phyloP scores from a whole-genome alignment of 2,329 filamentous ascomycete genomes.

The Malbranchea zuffiana region DNA sequence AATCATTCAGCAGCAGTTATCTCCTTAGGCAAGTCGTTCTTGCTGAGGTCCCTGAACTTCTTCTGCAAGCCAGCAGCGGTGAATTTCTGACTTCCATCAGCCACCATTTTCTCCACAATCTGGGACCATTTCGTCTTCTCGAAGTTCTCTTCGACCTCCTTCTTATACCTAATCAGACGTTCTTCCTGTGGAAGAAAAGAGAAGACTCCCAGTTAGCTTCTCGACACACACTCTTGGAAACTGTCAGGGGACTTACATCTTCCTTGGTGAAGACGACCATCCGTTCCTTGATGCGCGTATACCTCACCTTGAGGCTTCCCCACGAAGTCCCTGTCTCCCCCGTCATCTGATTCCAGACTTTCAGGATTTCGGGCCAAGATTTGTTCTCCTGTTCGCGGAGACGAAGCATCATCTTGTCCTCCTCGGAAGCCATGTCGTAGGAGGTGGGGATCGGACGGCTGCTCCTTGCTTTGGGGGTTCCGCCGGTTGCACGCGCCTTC shows the following conservation, averaged over 20 bases:
- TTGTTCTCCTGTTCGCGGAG: constrained; percentile 21
- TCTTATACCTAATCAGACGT: constrained; percentile 27
- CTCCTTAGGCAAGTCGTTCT: constrained; percentile 14
- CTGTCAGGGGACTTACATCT: constrained; percentile 22
- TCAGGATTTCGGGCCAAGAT: constrained; percentile 21
- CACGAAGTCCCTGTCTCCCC: constrained; percentile 24
- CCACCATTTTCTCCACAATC: constrained; percentile 25
- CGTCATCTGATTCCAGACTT: constrained; percentile 19
- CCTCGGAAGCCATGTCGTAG: constrained; percentile 14
- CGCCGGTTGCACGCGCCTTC: constrained; percentile 3
- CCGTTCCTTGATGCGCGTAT: constrained; percentile 30
- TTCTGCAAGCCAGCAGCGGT: constrained; percentile 26
- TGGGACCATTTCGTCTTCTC: constrained; percentile 31
- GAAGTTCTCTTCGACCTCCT: constrained; percentile 31
- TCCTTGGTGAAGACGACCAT: constrained; percentile 28
- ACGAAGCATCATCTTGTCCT: constrained; percentile 21
- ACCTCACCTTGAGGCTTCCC: constrained; percentile 31
- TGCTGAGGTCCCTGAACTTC: constrained; percentile 32
- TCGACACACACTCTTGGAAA: not conserved
- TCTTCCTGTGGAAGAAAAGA: constrained; percentile 16
- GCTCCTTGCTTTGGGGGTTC: constrained; percentile 6
- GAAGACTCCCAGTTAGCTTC: not conserved
- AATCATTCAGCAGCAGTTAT: too few relatives aligned
- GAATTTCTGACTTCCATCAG: constrained; percentile 25
- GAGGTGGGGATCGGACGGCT: constrained; percentile 19